These are phyloP conservation scores for Hawksworthiomyces lignivorus DNA, from an alignment of 2,329 filamentous ascomycete genomes.

Conservation along the genomic window DNA sequence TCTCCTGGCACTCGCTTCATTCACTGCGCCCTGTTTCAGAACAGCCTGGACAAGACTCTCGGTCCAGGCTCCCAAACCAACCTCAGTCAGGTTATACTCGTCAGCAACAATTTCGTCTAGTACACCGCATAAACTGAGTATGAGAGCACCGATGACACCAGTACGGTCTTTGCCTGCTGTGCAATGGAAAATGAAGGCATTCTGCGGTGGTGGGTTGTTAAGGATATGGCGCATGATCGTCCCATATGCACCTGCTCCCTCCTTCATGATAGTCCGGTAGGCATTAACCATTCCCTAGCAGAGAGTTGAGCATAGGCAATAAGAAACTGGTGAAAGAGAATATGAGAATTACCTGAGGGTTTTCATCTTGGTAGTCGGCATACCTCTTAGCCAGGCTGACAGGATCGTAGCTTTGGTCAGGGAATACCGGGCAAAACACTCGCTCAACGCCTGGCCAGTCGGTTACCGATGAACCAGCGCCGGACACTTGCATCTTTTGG, in stretches of 20 bases:
- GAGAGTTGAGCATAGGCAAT: neutral
- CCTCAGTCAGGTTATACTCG: constrained; percentile 62
- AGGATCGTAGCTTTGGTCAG: constrained; percentile 51
- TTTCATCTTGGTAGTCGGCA: constrained; percentile 49
- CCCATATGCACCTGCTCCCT: constrained; percentile 38
- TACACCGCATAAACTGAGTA: constrained; percentile 58
- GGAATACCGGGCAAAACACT: constrained; percentile 59
- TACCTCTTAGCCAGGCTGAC: constrained; percentile 56
- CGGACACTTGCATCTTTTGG: constrained; percentile 27
- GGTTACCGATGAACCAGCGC: constrained; percentile 24
- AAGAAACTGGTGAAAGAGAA: constrained; percentile 20
- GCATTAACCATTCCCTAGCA: constrained; percentile 17
- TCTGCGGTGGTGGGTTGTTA: constrained; percentile 10
- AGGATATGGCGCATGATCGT: constrained; percentile 42
- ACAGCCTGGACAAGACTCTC: constrained; percentile 43
- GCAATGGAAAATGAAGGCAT: constrained; percentile 48
- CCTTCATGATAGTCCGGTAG: constrained; percentile 46
- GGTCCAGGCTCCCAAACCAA: constrained; percentile 48
- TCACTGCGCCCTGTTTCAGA: constrained; percentile 41
- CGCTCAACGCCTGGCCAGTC: constrained; percentile 45
- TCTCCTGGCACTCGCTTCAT: constrained; percentile 31
- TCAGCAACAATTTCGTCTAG: constrained; percentile 49
- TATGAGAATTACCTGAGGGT: constrained; percentile 30
- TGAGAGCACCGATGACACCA: constrained; percentile 59
- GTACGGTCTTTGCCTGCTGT: constrained; percentile 74